Conservation (phyloP, 805 yeast genomes). For the Candida loeiensis region DNA sequence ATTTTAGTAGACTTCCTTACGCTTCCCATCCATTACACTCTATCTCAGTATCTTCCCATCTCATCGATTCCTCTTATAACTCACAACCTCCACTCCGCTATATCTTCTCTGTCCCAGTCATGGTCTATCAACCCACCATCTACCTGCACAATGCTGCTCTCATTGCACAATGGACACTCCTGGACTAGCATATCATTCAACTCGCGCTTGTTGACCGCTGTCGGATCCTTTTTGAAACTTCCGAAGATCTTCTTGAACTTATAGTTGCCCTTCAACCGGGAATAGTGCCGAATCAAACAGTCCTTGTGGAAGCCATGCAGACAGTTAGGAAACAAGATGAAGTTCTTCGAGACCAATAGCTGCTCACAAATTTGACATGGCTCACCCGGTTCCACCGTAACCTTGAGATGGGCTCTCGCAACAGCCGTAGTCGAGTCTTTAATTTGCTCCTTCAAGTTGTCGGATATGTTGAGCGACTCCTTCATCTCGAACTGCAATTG, state of each 20-base stretch:
- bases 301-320: constrained; percentile 87
- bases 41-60: no score
- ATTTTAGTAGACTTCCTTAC: no score
- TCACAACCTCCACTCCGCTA: constrained; percentile 49
- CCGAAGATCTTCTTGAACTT: constrained; percentile 60
- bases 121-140: constrained; percentile 56
- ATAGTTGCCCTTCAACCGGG: constrained; percentile 61
- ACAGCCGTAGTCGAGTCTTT: constrained; percentile 33
- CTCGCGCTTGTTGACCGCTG: constrained; percentile 40
- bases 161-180: constrained; percentile 77
- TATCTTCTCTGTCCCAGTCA: constrained; percentile 32
- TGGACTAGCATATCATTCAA: constrained; percentile 58
- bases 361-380: constrained; percentile 72
- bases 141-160: constrained; percentile 61
- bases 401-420: constrained; percentile 45
- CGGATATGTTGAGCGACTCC: constrained; percentile 59
- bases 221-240: constrained; percentile 45
- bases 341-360: constrained; percentile 67
- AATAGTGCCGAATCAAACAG: constrained; percentile 64
- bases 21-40: no score
- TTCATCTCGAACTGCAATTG: constrained; percentile 71
- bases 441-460: constrained; percentile 59
- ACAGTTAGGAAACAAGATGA: constrained; percentile 78
- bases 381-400: constrained; percentile 76
- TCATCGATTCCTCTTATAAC: background rate